Base-by-base conservation (phyloP, 495 filamentous ascomycete species). In the Filosporella fistucella region DNA sequence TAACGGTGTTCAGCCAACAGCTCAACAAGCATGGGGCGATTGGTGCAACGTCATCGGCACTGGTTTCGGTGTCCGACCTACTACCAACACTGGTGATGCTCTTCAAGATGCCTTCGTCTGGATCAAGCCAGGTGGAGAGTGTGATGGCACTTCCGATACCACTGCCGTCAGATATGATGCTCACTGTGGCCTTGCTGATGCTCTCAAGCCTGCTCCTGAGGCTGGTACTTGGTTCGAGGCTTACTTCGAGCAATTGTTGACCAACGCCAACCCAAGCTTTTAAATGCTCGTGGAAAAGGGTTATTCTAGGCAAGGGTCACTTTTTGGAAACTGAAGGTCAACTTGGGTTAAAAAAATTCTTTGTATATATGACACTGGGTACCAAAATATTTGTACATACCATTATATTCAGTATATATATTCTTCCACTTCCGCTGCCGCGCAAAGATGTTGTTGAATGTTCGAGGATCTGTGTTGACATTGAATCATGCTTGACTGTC, bases 51-150 rank as follows among this genome's bases (percentile, higher is more conserved):
- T 85, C 58, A 78, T 77, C 51, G 80, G 76, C 54, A 80, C 85
- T 40, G 86, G 86, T 25, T 89, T 90, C 63, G 86, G 87, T 64
- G 70, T 75, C 36, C 82, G 81, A 47, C 81, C 82, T 0, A 83
- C 81, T 3, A 71, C 78, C 28, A 59, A 74, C 49, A 87, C 85
- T 7, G 81, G 80, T 45, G 58, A 75, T 61, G 58, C 69, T 20
- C 73, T 86, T 22, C 72, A 75, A 42, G 85, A 90, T 63, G 82
- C 86, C 36, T 88, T 90, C 67, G 84, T 89, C 63, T 90, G 86
- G 87, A 69, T 86, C 56, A 90, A 89, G 78, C 86, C 85, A 44
- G 87, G 87, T 58, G 87, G 86, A 55, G 86, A 93, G 66, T 81
- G 78, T 34, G 87, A 90, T 63, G 55, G 87, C 54, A 90, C 86